phyloP scores from a whole-genome alignment of 2,329 filamentous ascomycete species.

The Curvularia hawaiiensis region DNA sequence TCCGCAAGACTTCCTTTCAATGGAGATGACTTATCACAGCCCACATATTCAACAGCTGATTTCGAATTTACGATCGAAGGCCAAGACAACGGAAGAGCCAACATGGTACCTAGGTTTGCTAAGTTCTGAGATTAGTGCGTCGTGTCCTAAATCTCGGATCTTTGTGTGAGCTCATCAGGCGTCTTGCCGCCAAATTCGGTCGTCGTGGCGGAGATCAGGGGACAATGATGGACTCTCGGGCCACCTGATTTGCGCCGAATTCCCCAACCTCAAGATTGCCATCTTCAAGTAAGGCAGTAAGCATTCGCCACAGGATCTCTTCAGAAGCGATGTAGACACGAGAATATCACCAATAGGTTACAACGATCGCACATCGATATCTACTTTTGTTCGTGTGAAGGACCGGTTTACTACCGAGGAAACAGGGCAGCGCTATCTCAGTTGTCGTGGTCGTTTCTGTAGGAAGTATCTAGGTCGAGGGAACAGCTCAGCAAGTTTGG shows the following conservation, averaged over 20 bases:
- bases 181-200: not conserved
- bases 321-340: conserved; percentile 1
- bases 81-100: not conserved
- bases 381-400: not conserved
- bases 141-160: not conserved
- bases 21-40: not conserved
- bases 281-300: conserved; percentile 12
- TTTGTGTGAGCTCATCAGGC: not conserved
- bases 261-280: conserved; percentile 6
- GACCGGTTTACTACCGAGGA: not conserved
- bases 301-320: conserved; percentile 4
- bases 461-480: not conserved
- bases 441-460: not conserved
- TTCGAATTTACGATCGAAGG: not conserved
- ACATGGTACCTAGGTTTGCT: not conserved
- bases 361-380: not conserved
- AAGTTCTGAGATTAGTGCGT: not conserved
- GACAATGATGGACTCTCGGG: conserved; percentile 4
- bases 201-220: conserved; percentile 5
- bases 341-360: not conserved
- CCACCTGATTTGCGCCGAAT: conserved; percentile 3
- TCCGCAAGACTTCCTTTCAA: not conserved
- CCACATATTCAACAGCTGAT: not conserved
- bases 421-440: not conserved
- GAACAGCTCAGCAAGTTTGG: not conserved